Conservation (phyloP, 306 rosid species). For the Vigna nakashimae region DNA sequence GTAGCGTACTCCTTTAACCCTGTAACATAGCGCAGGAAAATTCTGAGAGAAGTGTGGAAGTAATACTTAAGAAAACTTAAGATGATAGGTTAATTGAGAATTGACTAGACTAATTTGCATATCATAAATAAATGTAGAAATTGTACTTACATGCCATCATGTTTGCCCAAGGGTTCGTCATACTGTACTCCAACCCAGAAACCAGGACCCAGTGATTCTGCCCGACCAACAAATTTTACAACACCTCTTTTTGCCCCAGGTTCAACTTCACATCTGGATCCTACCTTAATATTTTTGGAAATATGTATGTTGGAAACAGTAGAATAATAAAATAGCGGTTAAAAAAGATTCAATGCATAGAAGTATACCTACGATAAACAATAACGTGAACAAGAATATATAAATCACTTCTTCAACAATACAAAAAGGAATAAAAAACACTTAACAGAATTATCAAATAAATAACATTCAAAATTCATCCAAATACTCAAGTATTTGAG, state of each 20-base stretch:
- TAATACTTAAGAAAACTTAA: neutral
- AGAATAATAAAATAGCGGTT: conserved; percentile 5
- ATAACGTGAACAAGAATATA: conserved; percentile 27
- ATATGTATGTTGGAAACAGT: conserved; percentile 28
- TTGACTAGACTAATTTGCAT: neutral
- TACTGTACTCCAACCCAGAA: conserved; percentile 95
- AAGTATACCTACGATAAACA: conserved; percentile 10
- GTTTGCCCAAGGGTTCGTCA: conserved; percentile 97
- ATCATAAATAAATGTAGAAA: conserved; percentile 13
- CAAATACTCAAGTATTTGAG: conserved; percentile 1
- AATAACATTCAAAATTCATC: neutral
- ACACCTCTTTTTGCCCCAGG: conserved; percentile 87
- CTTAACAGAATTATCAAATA: conserved; percentile 1
- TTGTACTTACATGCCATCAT: conserved; percentile 87
- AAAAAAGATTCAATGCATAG: conserved; percentile 8
- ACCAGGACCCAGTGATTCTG: conserved; percentile 88
- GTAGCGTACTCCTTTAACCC: conserved; percentile 88
- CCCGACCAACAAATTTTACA: conserved; percentile 76
- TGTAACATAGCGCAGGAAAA: conserved; percentile 45
- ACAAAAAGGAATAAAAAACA: conserved; percentile 1
- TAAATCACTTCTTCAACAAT: neutral
- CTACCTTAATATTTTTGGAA: conserved; percentile 62
- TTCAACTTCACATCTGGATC: conserved; percentile 95
- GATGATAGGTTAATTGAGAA: conserved; percentile 2
- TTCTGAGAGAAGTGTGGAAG: neutral